Base-by-base conservation (phyloP, 345 rosid genomes). In the Eucalyptus coolabah region DNA sequence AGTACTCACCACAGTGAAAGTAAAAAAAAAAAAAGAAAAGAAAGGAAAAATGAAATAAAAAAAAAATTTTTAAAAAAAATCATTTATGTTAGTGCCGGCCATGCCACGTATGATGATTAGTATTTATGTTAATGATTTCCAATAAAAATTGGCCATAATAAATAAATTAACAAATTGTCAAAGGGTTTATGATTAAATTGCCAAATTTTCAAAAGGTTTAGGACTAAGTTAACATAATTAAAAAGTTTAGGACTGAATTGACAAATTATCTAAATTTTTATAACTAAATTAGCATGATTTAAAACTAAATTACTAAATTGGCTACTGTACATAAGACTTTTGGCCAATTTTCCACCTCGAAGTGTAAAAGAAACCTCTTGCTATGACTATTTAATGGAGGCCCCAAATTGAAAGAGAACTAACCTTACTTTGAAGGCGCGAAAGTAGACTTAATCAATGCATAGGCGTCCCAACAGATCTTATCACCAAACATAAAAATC, bases 51-150 rank as follows among this genome's bases (percentile, higher is more conserved):
- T 0, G 9, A 1, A 30, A 30, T 14, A 56, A 56, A 4, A 6
- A 12, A 9, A 9, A 56, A 23, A 4, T 19, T 53, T 7, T 6
- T 3, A 8, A 21, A 54, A 23, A 54, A 0, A 54, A 51, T 1
- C 0, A 56, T 56, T 9, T 0, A 56, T 2, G 6, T 56, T 0
- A 24, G 1, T 56, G 30, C 1, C 1, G 0, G 30, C 3, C 13
- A 56, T 0, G 3, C 6, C 6, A 24, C 13, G 0, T 56, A 23
- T 23, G 5, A 21, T 53, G 26, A 53, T 53, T 53, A 53, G 5
- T 53, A 53, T 21, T 8, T 21, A 21, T 8, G 59, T 19, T 21
- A 53, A 53, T 53, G 11, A 8, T 53, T 53, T 53, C 11, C 59
- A 53, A 53, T 53, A 8, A 56, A 56, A 56, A 24, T 4, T 56